Evolutionary conservation across 2,329 filamentous ascomycete species (phyloP).

Genomic region (Didymella pomorum): DNA sequence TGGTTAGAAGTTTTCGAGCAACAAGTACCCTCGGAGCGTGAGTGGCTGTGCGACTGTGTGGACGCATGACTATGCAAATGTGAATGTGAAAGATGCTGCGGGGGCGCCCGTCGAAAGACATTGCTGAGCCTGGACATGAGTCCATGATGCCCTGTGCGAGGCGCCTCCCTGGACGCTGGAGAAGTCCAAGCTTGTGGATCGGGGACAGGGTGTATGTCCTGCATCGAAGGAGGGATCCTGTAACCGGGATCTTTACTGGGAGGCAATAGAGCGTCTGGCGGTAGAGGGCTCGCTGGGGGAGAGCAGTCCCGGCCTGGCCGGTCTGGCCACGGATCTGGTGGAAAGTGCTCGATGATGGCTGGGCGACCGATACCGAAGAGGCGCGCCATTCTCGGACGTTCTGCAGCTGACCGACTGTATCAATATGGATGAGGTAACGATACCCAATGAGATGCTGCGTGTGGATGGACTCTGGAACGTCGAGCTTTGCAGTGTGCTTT

Average conservation of each 20-base stretch:
- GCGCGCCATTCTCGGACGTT: not conserved
- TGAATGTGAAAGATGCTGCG: not conserved
- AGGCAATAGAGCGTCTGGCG: not conserved
- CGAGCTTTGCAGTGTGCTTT: not conserved
- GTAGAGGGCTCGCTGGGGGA: not conserved
- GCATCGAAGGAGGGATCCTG: not conserved
- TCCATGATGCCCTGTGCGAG: not conserved
- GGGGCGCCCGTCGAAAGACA: not conserved
- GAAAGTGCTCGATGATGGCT: not conserved
- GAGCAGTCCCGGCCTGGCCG: not conserved
- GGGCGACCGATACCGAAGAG: not conserved
- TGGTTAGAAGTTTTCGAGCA: conserved; percentile 12
- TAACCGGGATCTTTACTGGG: not conserved
- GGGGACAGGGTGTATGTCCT: not conserved
- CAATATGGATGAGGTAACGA: conserved; percentile 7
- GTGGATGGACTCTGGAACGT: not conserved
- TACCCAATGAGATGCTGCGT: not conserved
- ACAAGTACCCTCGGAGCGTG: conserved; percentile 23
- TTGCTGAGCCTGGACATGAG: not conserved
- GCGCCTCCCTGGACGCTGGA: not conserved
- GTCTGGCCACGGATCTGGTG: not conserved
- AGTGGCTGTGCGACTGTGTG: conserved; percentile 2
- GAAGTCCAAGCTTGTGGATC: not conserved
- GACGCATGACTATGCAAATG: not conserved
- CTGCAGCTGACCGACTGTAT: not conserved